Conservation (phyloP, 208 protist genomes). For the Trypanosoma rangeli region DNA sequence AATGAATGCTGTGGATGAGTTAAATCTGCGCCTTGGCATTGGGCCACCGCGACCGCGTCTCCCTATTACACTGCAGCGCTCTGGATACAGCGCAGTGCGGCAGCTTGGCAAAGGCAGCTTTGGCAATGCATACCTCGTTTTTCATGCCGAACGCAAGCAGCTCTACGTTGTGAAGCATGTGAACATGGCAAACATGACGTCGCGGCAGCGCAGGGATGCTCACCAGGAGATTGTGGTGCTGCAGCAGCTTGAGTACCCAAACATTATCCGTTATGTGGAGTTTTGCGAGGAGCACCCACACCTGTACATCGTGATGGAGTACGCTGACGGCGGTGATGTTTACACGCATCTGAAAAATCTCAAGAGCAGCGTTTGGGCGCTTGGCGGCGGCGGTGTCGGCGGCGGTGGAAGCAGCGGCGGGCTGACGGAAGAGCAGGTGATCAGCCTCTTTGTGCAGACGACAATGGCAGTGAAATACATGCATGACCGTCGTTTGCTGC, state of each 20-base stretch:
- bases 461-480: slow-evolving; percentile 89
- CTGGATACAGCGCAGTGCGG: slow-evolving; percentile 63
- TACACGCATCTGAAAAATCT: slow-evolving; percentile 55
- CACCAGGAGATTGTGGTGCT: slow-evolving; percentile 86
- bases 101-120: slow-evolving; percentile 88
- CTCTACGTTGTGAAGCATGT: slow-evolving; percentile 88
- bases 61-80: slow-evolving; percentile 66
- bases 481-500: slow-evolving; percentile 88
- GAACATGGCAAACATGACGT: slow-evolving; percentile 73
- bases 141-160: slow-evolving; percentile 43
- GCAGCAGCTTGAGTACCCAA: slow-evolving; percentile 83
- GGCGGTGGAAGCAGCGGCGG: slow-evolving; percentile 23
- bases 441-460: slow-evolving; percentile 82
- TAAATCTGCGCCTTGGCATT: slow-evolving; percentile 86
- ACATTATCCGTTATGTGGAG: slow-evolving; percentile 87
- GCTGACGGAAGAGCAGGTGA: slow-evolving; percentile 69
- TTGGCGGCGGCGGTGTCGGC: slow-evolving; percentile 18
- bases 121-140: slow-evolving; percentile 82
- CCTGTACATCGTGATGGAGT: slow-evolving; percentile 92
- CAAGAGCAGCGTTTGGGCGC: slow-evolving; percentile 27
- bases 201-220: slow-evolving; percentile 68
- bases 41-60: slow-evolving; percentile 68
- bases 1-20: slow-evolving; percentile 87
- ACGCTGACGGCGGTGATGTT: slow-evolving; percentile 87
- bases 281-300: slow-evolving; percentile 78